These are phyloP conservation scores for Saksenaea vasiformis DNA, from an alignment of 371 early-diverging fungal species.

Conservation along the genomic window DNA sequence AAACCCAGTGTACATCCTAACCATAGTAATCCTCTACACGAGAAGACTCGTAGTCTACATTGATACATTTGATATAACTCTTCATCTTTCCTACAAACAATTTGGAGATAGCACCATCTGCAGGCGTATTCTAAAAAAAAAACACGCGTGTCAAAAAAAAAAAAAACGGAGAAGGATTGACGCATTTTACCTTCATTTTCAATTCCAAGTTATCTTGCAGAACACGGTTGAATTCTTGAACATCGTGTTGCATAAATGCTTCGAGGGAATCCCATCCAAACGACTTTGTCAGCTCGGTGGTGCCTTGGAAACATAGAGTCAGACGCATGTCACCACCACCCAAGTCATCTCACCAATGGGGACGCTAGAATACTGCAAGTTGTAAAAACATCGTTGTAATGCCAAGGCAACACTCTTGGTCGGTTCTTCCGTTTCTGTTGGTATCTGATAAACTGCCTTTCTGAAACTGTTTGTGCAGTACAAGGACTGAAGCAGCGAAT, in stretches of 20 bases:
- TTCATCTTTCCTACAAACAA: conserved; percentile 96
- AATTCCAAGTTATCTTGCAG: conserved; percentile 93
- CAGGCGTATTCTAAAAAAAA: conserved; percentile 57
- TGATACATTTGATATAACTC: conserved; percentile 90
- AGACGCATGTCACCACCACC: neutral
- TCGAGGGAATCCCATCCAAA: conserved; percentile 97
- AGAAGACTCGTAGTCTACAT: conserved; percentile 93
- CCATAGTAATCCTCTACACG: conserved; percentile 71
- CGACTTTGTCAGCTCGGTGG: conserved; percentile 91
- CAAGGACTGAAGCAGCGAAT: conserved; percentile 97
- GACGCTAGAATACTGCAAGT: conserved; percentile 69
- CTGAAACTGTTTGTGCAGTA: conserved; percentile 95
- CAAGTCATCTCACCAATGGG: conserved; percentile 63
- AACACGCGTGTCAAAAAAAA: neutral
- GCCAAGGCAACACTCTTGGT: conserved; percentile 85
- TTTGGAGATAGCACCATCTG: conserved; percentile 90
- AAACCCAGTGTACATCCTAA: conserved; percentile 37
- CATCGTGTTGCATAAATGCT: conserved; percentile 96
- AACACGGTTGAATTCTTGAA: conserved; percentile 96
- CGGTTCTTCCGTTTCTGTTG: conserved; percentile 86
- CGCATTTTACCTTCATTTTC: conserved; percentile 59
- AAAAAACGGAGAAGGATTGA: neutral
- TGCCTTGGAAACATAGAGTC: conserved; percentile 43
- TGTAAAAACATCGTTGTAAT: conserved; percentile 94
- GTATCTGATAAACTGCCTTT: conserved; percentile 87